Evolutionary conservation across 2,329 filamentous ascomycete species (phyloP), one percentile per base, ranked within the genome.

Genomic region (Nannizzia gypsea): DNA sequence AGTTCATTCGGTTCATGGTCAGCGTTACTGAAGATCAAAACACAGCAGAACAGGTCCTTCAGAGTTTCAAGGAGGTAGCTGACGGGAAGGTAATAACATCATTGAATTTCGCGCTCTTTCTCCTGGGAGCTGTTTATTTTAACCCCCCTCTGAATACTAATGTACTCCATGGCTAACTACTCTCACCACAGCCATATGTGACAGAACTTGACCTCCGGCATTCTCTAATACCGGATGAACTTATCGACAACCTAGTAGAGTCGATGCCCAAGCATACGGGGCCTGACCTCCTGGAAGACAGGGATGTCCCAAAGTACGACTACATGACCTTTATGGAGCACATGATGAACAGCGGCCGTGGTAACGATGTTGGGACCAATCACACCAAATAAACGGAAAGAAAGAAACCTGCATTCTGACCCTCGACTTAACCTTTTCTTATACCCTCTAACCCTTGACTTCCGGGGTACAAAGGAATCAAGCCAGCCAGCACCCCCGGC

Each of bases 1-100:
- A 97, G 74, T 99, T 99, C 71, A 99, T 99, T 72, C 86, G 89
- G 42, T 99, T 99, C 80, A 99, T 99, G 93, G 93, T 99, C 55
- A 90, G 95, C 67, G 93, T 96, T 56, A 99, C 93, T 11, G 93
- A 99, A 75, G 93, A 99, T 71, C 93, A 99, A 76, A 96, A 99
- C 73, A 96, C 91, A 3, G 93, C 93, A 11, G 93, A 97, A 74
- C 93, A 99, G 73, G 93, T 99, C 3, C 97, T 93, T 78, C 92
- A 99, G 76, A 95, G 88, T 64, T 99, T 99, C 83, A 85, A 86
- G 61, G 93, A 99, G 75, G 93, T 99, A 52, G 93, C 93, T 17
- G 93, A 99, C 76, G 93, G 93, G 65, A 99, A 99, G 77, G 81
- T 82, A 72, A 56, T 57, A 31, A 34, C 36, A 44, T 57, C 28